Percentiles rank a stretch among this genome's conserved stretches.
Evolutionary conservation across 495 filamentous ascomycete genomes (phyloP).

Genomic region (Trichoderma virens): DNA sequence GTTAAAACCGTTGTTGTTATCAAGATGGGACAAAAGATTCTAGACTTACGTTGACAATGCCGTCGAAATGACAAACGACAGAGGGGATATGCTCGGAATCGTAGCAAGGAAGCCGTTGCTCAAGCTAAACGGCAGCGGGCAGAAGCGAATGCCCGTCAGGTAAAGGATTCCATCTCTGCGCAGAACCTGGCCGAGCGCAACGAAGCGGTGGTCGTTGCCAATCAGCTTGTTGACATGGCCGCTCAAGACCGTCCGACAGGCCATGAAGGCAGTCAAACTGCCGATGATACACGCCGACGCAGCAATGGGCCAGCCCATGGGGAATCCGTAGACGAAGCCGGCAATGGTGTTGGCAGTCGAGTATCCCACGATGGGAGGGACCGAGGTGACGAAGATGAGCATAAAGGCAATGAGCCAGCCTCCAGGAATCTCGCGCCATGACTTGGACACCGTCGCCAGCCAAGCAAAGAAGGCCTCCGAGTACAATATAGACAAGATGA

Average conservation of each 20-base stretch:
- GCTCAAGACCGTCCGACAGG: slow-evolving; percentile 68
- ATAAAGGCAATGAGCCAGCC: slow-evolving; percentile 79
- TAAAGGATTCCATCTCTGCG: slow-evolving; percentile 82
- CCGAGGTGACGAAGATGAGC: slow-evolving; percentile 67
- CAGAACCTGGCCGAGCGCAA: slow-evolving; percentile 52
- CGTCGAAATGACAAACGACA: slow-evolving; percentile 73
- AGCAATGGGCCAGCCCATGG: slow-evolving; percentile 82
- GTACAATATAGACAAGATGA: slow-evolving; percentile 64
- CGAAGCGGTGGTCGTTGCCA: slow-evolving; percentile 67
- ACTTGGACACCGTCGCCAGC: slow-evolving; percentile 59
- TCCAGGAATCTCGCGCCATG: slow-evolving; percentile 58
- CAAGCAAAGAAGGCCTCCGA: slow-evolving; percentile 67
- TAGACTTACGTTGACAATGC: slow-evolving; percentile 43
- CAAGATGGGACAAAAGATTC: no score
- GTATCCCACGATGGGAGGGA: slow-evolving; percentile 90
- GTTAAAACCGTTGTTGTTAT: no score
- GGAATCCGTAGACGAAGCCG: slow-evolving; percentile 92
- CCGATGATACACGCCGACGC: slow-evolving; percentile 71
- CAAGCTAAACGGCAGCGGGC: slow-evolving; percentile 88
- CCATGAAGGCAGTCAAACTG: slow-evolving; percentile 67
- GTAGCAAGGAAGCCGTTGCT: slow-evolving; percentile 92
- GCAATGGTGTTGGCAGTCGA: slow-evolving; percentile 75
- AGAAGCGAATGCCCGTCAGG: slow-evolving; percentile 86
- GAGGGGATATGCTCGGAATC: slow-evolving; percentile 74
- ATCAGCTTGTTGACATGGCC: slow-evolving; percentile 72